These are phyloP conservation scores for Populus hybrid DNA, from an alignment of 441 rosid genomes.

Conservation along the genomic window DNA sequence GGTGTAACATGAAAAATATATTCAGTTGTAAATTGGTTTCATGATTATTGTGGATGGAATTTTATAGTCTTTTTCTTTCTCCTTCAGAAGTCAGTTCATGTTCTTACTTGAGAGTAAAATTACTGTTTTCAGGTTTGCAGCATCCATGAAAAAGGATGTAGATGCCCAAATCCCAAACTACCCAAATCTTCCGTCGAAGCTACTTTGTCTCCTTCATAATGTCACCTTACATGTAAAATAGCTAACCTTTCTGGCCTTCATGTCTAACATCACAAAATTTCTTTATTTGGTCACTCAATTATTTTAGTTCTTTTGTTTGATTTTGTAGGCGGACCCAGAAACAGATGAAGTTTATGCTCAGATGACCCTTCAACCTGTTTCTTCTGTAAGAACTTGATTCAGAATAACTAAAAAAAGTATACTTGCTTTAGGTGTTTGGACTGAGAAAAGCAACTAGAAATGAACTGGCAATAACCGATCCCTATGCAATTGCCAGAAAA, in stretches of 20 bases:
- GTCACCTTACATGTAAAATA: conserved; percentile 73
- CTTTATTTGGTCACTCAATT: not conserved
- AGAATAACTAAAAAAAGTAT: conserved; percentile 7
- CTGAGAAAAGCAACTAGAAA: conserved; percentile 7
- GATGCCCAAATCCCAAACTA: conserved; percentile 79
- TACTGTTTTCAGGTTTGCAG: conserved; percentile 69
- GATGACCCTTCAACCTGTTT: conserved; percentile 95
- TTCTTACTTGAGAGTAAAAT: conserved; percentile 15
- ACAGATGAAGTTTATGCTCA: conserved; percentile 97
- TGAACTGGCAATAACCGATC: not conserved
- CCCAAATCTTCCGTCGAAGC: conserved; percentile 84
- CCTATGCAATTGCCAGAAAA: not conserved
- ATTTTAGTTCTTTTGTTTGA: conserved; percentile 6
- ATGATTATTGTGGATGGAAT: not conserved
- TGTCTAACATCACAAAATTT: not conserved
- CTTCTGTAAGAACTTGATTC: conserved; percentile 44
- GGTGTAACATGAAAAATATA: not conserved
- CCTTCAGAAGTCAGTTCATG: conserved; percentile 3
- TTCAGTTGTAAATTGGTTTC: not conserved
- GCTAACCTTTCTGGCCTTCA: conserved; percentile 10
- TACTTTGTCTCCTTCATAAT: conserved; percentile 77
- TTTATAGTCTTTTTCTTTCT: not conserved
- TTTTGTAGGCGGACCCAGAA: conserved; percentile 83
- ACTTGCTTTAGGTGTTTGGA: conserved; percentile 15
- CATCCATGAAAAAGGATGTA: conserved; percentile 81